A percentile compares a stretch with the other conserved stretches of the same genome.
These are phyloP conservation scores for Trifolium subterraneum DNA, from an alignment of 306 rosid species.

Conservation along the genomic window DNA sequence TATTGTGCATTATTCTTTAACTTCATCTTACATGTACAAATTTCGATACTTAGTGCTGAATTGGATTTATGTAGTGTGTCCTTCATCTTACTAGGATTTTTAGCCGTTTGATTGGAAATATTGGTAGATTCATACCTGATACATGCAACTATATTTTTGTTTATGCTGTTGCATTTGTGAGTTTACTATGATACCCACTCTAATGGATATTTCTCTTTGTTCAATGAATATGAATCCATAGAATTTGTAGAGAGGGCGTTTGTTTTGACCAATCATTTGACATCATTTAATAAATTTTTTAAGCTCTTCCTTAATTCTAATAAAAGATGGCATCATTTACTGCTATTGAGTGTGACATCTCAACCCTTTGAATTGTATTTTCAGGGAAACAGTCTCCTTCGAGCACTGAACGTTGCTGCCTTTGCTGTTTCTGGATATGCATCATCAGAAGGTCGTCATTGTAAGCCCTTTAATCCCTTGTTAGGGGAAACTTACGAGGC, in stretches of 20 bases:
- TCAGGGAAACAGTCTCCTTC: slow-evolving; percentile 89
- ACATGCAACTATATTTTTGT: background rate
- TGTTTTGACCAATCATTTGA: slow-evolving; percentile 8
- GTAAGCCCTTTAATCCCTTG: slow-evolving; percentile 98
- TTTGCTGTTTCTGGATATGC: slow-evolving; percentile 99
- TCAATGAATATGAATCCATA: slow-evolving; percentile 6
- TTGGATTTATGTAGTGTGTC: slow-evolving; percentile 2
- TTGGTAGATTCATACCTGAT: slow-evolving; percentile 8
- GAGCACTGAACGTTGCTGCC: slow-evolving; percentile 89
- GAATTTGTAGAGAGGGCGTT: background rate
- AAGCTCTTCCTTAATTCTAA: slow-evolving; percentile 20
- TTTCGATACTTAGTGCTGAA: background rate
- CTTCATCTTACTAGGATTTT: slow-evolving; percentile 5
- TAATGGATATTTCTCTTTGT: background rate
- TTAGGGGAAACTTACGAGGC: slow-evolving; percentile 99
- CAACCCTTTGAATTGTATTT: slow-evolving; percentile 35
- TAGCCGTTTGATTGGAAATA: slow-evolving; percentile 8
- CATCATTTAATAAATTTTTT: background rate
- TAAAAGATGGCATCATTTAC: slow-evolving; percentile 33
- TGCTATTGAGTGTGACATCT: slow-evolving; percentile 29
- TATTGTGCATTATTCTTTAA: background rate
- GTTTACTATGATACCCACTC: slow-evolving; percentile 3
- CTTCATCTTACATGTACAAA: no score
- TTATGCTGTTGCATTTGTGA: slow-evolving; percentile 1
- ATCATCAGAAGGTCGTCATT: slow-evolving; percentile 92